phyloP scores from a whole-genome alignment of 2,329 filamentous ascomycete genomes.

The Penicillium crustosum region DNA sequence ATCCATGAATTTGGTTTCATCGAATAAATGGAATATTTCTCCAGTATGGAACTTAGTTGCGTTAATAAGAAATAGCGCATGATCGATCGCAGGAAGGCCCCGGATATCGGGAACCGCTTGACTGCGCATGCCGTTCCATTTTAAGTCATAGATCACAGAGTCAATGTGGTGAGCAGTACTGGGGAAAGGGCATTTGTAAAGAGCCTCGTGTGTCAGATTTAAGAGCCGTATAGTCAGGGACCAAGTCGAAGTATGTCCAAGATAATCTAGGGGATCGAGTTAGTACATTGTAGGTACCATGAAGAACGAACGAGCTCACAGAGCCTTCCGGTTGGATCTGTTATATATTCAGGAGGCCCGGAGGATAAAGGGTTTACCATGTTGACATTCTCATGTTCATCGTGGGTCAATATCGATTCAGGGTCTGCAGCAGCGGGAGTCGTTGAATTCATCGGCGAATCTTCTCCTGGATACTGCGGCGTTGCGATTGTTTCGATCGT shows the following conservation, averaged over 20 bases:
- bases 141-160: not conserved
- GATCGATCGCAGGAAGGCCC: not conserved
- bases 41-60: not conserved
- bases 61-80: not conserved
- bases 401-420: too few species aligned
- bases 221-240: not conserved
- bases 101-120: not conserved
- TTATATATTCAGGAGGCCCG: too few species aligned
- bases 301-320: too few species aligned
- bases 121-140: not conserved
- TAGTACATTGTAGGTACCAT: too few species aligned
- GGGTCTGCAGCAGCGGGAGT: too few species aligned
- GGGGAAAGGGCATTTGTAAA: not conserved
- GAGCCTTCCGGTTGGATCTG: too few species aligned
- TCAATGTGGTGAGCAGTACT: not conserved
- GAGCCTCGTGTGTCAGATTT: not conserved
- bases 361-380: too few species aligned
- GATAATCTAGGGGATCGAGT: not conserved
- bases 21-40: not conserved
- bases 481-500: too few species aligned
- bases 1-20: not conserved
- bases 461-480: too few species aligned
- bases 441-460: too few species aligned
- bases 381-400: too few species aligned
- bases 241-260: slow-evolving; percentile 1